phyloP scores from a whole-genome alignment of 257 asterid genomes.

The Prunella vulgaris region DNA sequence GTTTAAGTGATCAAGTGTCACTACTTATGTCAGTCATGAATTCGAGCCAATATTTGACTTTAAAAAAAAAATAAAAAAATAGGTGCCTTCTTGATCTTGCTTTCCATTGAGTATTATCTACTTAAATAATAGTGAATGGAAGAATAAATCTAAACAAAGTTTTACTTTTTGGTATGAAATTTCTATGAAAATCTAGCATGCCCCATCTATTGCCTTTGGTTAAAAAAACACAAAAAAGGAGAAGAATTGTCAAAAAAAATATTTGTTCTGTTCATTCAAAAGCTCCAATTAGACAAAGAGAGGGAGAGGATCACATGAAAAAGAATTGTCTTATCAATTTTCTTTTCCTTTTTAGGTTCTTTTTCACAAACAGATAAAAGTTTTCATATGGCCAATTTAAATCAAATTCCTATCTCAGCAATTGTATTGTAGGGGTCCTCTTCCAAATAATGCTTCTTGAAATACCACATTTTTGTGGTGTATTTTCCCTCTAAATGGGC shows the following conservation, averaged over 20 bases:
- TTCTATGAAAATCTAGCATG: not conserved
- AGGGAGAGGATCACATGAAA: not conserved
- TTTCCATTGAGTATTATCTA: not conserved
- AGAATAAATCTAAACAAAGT: not conserved
- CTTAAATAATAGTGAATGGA: not conserved
- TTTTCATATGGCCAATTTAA: not conserved
- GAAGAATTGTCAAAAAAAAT: not conserved
- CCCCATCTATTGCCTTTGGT: not conserved
- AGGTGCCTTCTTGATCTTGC: not conserved
- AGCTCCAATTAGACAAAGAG: not conserved
- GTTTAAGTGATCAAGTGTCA: no score
- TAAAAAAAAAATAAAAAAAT: no score
- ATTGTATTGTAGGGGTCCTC: slow-evolving; percentile 10
- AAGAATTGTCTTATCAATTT: not conserved
- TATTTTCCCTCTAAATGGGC: not conserved
- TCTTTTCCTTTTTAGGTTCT: not conserved
- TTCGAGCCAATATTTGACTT: no score
- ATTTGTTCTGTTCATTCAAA: slow-evolving; percentile 1
- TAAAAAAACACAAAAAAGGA: not conserved
- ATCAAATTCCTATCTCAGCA: not conserved
- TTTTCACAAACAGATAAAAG: slow-evolving; percentile 6
- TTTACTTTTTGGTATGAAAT: not conserved
- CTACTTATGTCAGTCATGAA: no score
- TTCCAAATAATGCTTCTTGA: not conserved
- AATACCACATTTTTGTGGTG: not conserved